Evolutionary conservation across 2,329 filamentous ascomycete species (phyloP).

Genomic region (Chrysoporthe deuterocubensis): DNA sequence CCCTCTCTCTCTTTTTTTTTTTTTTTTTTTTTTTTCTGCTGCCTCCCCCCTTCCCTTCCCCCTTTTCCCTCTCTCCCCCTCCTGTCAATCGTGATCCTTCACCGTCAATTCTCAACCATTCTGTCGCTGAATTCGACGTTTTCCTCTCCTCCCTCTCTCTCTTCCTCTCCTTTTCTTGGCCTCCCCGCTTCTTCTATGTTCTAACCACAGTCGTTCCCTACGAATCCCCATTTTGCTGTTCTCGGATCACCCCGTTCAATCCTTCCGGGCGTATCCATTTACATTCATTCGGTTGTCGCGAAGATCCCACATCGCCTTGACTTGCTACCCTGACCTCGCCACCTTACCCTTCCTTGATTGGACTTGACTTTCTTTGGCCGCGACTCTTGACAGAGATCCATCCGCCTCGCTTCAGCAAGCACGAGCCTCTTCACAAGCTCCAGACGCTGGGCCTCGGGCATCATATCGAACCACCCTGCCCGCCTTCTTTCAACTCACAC

Average conservation of each 20-base stretch:
- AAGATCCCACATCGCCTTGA: conserved; percentile 30
- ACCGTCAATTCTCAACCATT: conserved; percentile 27
- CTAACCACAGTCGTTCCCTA: conserved; percentile 58
- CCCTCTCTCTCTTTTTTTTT: neutral
- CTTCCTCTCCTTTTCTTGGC: conserved; percentile 42
- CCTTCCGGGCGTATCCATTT: conserved; percentile 52
- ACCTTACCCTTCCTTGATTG: conserved; percentile 11
- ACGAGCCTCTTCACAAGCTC: conserved; percentile 20
- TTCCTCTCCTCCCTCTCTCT: conserved; percentile 31
- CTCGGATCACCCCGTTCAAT: conserved; percentile 53
- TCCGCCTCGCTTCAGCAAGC: conserved; percentile 19
- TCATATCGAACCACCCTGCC: conserved; percentile 28
- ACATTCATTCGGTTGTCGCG: conserved; percentile 43
- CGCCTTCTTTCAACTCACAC: conserved; percentile 12
- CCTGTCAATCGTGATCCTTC: conserved; percentile 31
- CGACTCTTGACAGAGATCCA: conserved; percentile 12
- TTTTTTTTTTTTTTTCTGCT: conserved; percentile 33
- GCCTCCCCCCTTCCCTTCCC: conserved; percentile 34
- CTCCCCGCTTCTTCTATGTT: conserved; percentile 38
- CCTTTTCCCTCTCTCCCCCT: conserved; percentile 35
- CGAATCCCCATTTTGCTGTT: conserved; percentile 43
- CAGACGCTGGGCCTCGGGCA: conserved; percentile 1
- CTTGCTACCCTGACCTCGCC: conserved; percentile 35
- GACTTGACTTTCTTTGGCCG: conserved; percentile 21
- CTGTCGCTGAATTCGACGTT: conserved; percentile 35